phyloP scores from a whole-genome alignment of 2,329 filamentous ascomycete species.

The Colletotrichum siamense region DNA sequence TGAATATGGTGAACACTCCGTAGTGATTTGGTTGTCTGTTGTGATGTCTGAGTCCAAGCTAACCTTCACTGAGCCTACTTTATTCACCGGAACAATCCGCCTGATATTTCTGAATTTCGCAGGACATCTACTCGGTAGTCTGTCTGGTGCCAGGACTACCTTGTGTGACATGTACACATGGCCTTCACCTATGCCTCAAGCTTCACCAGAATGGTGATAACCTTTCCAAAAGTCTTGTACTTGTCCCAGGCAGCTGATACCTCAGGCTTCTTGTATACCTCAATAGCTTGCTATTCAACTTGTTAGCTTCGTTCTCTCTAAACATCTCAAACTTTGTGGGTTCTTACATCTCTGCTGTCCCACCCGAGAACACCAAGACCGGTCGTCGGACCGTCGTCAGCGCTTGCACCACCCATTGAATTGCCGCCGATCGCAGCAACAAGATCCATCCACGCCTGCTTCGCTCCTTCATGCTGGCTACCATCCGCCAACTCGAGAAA shows the following conservation, averaged over 20 bases:
- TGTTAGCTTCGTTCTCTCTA: neutral
- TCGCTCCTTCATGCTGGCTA: conserved; percentile 7
- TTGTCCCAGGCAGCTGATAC: neutral
- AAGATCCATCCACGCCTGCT: conserved; percentile 11
- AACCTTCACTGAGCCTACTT: neutral
- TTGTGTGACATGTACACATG: too few relatives aligned
- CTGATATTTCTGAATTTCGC: neutral
- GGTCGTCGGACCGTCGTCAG: neutral
- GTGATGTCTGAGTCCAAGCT: neutral
- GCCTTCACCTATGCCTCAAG: neutral
- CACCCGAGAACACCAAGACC: conserved; percentile 11
- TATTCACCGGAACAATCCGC: neutral
- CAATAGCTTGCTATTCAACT: neutral
- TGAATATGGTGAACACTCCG: neutral
- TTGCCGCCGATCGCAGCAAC: neutral
- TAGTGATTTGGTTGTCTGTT: neutral
- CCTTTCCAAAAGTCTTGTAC: conserved; percentile 9
- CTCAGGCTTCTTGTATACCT: conserved; percentile 10
- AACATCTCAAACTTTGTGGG: neutral
- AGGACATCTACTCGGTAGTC: neutral
- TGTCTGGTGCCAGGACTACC: neutral
- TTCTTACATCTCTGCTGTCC: conserved; percentile 11
- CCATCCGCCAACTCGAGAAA: conserved; percentile 4
- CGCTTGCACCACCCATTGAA: neutral
- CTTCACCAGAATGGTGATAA: conserved; percentile 1